phyloP scores from a whole-genome alignment of 2,329 filamentous ascomycete genomes.

The Dactylellina cionopaga region DNA sequence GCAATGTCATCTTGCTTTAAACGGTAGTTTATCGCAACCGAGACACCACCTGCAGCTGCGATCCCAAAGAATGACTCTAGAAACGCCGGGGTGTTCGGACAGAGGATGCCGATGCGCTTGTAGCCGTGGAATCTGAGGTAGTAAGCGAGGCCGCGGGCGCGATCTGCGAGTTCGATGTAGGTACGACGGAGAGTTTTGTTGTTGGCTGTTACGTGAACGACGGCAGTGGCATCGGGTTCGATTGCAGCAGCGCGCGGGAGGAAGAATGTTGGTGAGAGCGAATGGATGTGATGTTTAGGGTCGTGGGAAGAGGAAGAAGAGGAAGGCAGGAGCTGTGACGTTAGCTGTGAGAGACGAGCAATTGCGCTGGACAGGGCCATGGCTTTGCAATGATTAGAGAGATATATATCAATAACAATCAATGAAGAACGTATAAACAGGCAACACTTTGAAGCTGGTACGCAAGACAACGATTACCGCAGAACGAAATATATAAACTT shows the following conservation, averaged over 20 bases:
- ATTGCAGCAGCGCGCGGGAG: constrained; percentile 85
- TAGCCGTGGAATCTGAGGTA: constrained; percentile 79
- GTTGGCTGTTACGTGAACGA: constrained; percentile 86
- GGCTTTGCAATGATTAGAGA: too few species aligned
- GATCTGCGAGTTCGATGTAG: constrained; percentile 84
- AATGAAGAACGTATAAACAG: neutral
- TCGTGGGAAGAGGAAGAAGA: constrained; percentile 54
- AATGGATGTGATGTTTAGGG: constrained; percentile 62
- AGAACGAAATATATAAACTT: too few species aligned
- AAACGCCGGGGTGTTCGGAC: constrained; percentile 93
- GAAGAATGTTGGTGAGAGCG: constrained; percentile 85
- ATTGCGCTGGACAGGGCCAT: constrained; percentile 72
- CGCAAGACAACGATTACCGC: too few species aligned
- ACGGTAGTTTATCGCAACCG: constrained; percentile 72
- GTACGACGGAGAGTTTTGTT: constrained; percentile 76
- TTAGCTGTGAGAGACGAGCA: constrained; percentile 70
- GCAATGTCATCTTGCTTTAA: constrained; percentile 84
- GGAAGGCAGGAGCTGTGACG: constrained; percentile 63
- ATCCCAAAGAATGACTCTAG: constrained; percentile 90
- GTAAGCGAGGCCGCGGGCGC: constrained; percentile 86
- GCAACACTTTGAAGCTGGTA: neutral
- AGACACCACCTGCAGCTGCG: constrained; percentile 62
- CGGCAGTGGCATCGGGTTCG: constrained; percentile 84
- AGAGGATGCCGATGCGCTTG: constrained; percentile 78
- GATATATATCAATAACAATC: neutral